phyloP scores from a whole-genome alignment of 768 basidiomycete species.

The Mycena epipterygia region DNA sequence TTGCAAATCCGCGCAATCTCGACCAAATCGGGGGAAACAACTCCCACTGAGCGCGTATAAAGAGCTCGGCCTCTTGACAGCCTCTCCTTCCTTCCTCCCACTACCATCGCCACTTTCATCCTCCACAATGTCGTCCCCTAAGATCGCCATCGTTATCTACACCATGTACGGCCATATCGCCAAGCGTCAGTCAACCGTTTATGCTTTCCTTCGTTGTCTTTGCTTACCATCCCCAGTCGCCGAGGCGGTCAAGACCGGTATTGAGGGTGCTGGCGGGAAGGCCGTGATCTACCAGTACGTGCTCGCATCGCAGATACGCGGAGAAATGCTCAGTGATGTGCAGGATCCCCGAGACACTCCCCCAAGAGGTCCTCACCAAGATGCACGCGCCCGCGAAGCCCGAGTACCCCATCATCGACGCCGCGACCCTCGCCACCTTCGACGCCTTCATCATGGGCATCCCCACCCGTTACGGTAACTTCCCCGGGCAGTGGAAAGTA shows the following conservation, averaged over 20 bases:
- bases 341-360: slow-evolving; percentile 86
- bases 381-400: slow-evolving; percentile 83
- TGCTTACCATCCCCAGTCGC: slow-evolving; percentile 64
- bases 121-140: slow-evolving; percentile 61
- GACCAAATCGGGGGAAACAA: neutral
- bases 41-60: neutral
- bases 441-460: slow-evolving; percentile 83
- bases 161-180: slow-evolving; percentile 82
- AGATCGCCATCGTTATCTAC: slow-evolving; percentile 81
- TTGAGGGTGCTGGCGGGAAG: slow-evolving; percentile 62
- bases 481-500: slow-evolving; percentile 79
- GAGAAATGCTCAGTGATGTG: neutral
- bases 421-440: slow-evolving; percentile 64
- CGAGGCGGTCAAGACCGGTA: slow-evolving; percentile 62
- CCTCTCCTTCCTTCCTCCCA: too few relatives aligned
- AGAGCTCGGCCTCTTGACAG: too few relatives aligned
- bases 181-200: slow-evolving; percentile 56
- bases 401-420: slow-evolving; percentile 75
- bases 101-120: neutral
- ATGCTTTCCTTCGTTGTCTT: neutral
- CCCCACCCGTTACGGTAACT: slow-evolving; percentile 82
- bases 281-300: slow-evolving; percentile 70
- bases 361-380: slow-evolving; percentile 71
- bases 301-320: neutral
- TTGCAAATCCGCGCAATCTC: neutral